Percentiles rank a stretch among this genome's conserved stretches.
These are phyloP conservation scores for Asterella californica DNA, from an alignment of 225 moss, liverwort and hornwort species.

Conservation along the genomic window DNA sequence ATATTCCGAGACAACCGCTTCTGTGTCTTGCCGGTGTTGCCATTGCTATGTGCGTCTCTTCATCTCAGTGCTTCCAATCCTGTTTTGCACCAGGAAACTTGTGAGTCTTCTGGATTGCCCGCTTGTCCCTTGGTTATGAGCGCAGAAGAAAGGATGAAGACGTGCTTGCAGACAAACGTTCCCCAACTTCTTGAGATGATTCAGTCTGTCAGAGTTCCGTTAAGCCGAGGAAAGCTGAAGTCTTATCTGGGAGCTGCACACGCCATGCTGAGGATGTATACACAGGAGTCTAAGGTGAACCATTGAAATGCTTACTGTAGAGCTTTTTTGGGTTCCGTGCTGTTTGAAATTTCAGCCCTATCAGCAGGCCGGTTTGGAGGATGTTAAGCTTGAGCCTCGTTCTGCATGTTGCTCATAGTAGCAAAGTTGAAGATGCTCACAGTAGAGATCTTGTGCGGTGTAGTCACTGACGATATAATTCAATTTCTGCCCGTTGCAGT, in stretches of 20 bases:
- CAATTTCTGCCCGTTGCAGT: conserved; percentile 16
- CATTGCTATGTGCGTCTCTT: conserved; percentile 29
- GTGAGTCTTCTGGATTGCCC: conserved; percentile 15
- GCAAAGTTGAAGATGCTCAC: neutral
- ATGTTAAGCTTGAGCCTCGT: neutral
- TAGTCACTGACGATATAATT: neutral
- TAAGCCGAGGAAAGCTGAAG: conserved; percentile 6
- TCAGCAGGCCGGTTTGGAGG: neutral
- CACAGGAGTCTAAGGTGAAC: conserved; percentile 12
- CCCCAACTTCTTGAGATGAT: conserved; percentile 31
- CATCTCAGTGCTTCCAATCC: conserved; percentile 27
- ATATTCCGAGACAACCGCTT: conserved; percentile 30
- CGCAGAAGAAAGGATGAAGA: conserved; percentile 15
- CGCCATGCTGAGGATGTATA: conserved; percentile 2
- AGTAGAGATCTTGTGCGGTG: neutral
- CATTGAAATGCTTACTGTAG: neutral
- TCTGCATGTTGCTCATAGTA: neutral
- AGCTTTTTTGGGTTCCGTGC: too few species aligned
- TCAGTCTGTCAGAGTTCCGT: conserved; percentile 28
- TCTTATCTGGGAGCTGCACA: conserved; percentile 7
- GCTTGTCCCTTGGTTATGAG: conserved; percentile 25
- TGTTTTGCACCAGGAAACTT: conserved; percentile 15
- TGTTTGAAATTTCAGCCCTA: neutral
- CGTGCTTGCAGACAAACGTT: conserved; percentile 23
- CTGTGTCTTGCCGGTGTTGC: conserved; percentile 30